Percentiles rank a stretch among this genome's conserved stretches.
phyloP scores from a whole-genome alignment of 2,329 filamentous ascomycete species.

The Chaetomiaceae sp. region DNA sequence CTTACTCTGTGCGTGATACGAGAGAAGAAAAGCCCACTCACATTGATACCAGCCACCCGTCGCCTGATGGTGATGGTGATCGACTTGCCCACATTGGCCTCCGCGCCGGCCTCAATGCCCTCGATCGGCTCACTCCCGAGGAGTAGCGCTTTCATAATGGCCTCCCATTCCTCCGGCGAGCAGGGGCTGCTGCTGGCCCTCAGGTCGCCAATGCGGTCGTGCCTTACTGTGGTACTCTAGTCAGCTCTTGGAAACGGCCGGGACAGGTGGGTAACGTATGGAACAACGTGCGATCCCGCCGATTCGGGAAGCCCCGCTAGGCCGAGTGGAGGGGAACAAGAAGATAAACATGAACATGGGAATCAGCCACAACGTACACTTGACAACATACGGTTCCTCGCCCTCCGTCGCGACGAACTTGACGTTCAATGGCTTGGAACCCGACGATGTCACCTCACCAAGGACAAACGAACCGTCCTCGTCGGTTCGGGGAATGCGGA shows the following conservation, averaged over 20 bases:
- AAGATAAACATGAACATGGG: too few relatives aligned
- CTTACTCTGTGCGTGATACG: too few relatives aligned
- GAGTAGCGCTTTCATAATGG: constrained; percentile 54
- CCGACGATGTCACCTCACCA: constrained; percentile 50
- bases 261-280: not conserved
- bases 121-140: constrained; percentile 43
- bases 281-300: not conserved
- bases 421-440: constrained; percentile 53
- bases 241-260: not conserved
- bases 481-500: constrained; percentile 56
- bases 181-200: constrained; percentile 51
- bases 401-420: constrained; percentile 66
- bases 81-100: constrained; percentile 46
- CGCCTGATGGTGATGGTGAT: constrained; percentile 62
- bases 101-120: constrained; percentile 56
- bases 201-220: constrained; percentile 49
- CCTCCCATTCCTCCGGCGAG: constrained; percentile 61
- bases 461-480: constrained; percentile 52
- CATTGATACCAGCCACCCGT: constrained; percentile 63
- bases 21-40: too few relatives aligned
- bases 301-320: not conserved
- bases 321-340: not conserved
- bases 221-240: constrained; percentile 44
- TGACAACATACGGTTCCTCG: constrained; percentile 52
- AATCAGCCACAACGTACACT: constrained; percentile 46